Percentiles rank a stretch among this genome's conserved stretches.
Evolutionary conservation across 164 flowering plant genomes (phyloP).

Genomic region (Aristolochia fimbriata): DNA sequence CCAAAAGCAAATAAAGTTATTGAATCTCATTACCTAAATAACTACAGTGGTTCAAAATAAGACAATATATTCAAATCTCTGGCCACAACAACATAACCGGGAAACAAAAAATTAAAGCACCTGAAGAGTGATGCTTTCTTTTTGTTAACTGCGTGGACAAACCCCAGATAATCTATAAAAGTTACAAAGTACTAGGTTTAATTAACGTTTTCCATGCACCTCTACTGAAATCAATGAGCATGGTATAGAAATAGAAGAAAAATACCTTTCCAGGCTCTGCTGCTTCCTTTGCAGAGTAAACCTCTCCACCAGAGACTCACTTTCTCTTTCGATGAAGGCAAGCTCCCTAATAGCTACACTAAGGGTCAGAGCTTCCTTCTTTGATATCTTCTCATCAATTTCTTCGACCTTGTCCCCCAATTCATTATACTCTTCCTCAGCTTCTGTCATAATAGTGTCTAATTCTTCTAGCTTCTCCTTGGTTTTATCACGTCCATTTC

Average conservation of each 20-base stretch:
- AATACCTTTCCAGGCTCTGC: constrained; percentile 33
- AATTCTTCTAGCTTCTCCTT: constrained; percentile 28
- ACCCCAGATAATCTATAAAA: no score
- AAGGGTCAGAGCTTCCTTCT: constrained; percentile 50
- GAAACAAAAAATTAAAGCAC: no score
- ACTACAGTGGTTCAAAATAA: no score
- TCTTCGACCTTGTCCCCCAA: constrained; percentile 52
- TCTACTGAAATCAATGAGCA: no score
- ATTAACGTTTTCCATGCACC: no score
- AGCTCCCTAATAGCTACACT: constrained; percentile 72
- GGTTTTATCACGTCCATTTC: constrained; percentile 15
- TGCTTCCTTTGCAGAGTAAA: constrained; percentile 35
- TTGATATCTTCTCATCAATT: constrained; percentile 53
- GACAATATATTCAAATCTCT: no score
- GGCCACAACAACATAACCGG: no score
- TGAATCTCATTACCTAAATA: no score
- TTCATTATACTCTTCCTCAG: constrained; percentile 45
- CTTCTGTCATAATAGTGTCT: constrained; percentile 22
- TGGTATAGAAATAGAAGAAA: neutral
- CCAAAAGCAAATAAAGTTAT: no score
- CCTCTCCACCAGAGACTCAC: constrained; percentile 54
- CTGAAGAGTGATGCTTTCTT: no score
- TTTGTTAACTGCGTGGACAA: no score
- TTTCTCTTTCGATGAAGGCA: constrained; percentile 57
- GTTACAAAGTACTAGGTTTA: no score